Evolutionary conservation across 352 stramenopile genomes (phyloP).

Genomic region (Phytopythium cucurbitacearum): DNA sequence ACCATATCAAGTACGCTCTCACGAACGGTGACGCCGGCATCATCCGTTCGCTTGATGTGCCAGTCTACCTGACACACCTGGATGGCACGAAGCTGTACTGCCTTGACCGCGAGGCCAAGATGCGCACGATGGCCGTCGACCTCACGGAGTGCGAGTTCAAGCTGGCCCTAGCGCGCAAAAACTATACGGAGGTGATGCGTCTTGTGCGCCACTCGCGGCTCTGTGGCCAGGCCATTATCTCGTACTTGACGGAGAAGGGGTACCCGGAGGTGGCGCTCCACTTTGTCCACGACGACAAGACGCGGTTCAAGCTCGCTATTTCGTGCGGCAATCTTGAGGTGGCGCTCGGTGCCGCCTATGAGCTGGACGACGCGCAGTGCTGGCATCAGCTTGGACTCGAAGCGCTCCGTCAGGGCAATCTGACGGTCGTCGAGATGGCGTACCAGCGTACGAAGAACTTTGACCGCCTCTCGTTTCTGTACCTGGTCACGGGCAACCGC

Average conservation of each 20-base stretch:
- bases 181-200: constrained; percentile 98
- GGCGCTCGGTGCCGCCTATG: constrained; percentile 95
- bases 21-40: constrained; percentile 95
- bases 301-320: constrained; percentile 97
- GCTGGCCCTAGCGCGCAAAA: constrained; percentile 91
- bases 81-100: constrained; percentile 95
- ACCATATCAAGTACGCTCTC: constrained; percentile 93
- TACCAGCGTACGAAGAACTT: constrained; percentile 99
- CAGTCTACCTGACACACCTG: constrained; percentile 96
- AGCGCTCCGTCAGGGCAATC: constrained; percentile 97
- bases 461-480: constrained; percentile 98
- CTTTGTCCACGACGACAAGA: constrained; percentile 99
- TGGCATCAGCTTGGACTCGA: constrained; percentile 98
- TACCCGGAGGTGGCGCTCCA: constrained; percentile 99
- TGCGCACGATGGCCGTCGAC: constrained; percentile 95
- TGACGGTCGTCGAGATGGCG: constrained; percentile 99
- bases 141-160: constrained; percentile 99
- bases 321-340: constrained; percentile 99
- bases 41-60: constrained; percentile 97
- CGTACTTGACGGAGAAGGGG: constrained; percentile 98
- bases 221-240: constrained; percentile 98
- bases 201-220: constrained; percentile 97
- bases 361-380: constrained; percentile 94
- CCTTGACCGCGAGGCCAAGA: constrained; percentile 96
- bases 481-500: constrained; percentile 97